phyloP scores from a whole-genome alignment of 2,329 filamentous ascomycete species.

The Blastomyces emzantsi region DNA sequence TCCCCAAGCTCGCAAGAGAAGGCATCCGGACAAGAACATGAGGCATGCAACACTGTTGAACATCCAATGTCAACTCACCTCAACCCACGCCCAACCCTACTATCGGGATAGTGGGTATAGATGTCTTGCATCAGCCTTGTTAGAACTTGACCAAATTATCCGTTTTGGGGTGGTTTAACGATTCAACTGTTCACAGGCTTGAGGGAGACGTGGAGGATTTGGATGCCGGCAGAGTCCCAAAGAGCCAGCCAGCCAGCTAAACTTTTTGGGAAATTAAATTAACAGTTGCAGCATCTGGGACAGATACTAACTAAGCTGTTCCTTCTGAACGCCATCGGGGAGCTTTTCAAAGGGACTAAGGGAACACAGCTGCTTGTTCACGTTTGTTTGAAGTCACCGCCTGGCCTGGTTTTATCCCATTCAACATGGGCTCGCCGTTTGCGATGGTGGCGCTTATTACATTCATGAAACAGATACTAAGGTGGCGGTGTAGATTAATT shows the following conservation, averaged over 20 bases:
- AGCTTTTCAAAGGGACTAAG: neutral
- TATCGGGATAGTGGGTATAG: neutral
- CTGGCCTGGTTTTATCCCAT: neutral
- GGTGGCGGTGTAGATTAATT: neutral
- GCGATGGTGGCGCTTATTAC: neutral
- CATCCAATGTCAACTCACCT: neutral
- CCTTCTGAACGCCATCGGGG: neutral
- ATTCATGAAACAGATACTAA: neutral
- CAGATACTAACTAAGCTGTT: neutral
- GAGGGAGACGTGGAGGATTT: neutral
- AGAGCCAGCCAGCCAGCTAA: neutral
- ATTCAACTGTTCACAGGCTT: neutral
- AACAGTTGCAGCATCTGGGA: neutral
- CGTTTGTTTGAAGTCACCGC: neutral
- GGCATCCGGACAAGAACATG: neutral
- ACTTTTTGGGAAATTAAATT: neutral
- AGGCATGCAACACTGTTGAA: neutral
- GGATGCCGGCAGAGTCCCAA: neutral
- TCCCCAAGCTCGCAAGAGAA: neutral
- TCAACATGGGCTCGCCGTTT: neutral
- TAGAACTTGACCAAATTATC: neutral
- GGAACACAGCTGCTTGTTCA: neutral
- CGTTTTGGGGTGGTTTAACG: neutral
- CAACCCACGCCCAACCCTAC: too few relatives aligned
- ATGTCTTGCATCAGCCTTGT: neutral